A percentile compares a stretch with the other conserved stretches of the same genome.
phyloP scores from a whole-genome alignment of 2,329 filamentous ascomycete species.

The Calonectria ilicicola region DNA sequence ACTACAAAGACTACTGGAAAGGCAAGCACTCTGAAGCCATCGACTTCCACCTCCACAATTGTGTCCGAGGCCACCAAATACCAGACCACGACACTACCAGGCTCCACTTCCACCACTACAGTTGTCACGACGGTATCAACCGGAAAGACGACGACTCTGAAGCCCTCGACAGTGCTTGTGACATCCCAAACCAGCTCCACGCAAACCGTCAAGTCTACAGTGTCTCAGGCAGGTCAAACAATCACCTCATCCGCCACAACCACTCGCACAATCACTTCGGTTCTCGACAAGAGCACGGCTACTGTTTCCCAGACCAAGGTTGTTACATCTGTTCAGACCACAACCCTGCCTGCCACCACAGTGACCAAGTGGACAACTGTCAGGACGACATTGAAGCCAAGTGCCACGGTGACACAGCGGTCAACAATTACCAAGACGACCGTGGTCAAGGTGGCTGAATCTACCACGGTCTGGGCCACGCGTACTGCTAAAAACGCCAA shows the following conservation, averaged over 20 bases:
- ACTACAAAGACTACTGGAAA: slow-evolving; percentile 35
- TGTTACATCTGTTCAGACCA: slow-evolving; percentile 23
- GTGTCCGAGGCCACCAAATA: slow-evolving; percentile 7
- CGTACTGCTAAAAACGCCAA: slow-evolving; percentile 17
- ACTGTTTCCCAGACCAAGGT: slow-evolving; percentile 18
- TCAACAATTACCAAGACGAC: slow-evolving; percentile 30
- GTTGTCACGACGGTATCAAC: slow-evolving; percentile 24
- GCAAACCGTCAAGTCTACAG: slow-evolving; percentile 15
- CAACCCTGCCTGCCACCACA: slow-evolving; percentile 33
- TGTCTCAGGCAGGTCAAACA: slow-evolving; percentile 14
- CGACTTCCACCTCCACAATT: slow-evolving; percentile 23
- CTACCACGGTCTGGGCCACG: slow-evolving; percentile 9
- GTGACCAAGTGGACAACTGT: slow-evolving; percentile 38
- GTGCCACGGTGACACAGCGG: slow-evolving; percentile 26
- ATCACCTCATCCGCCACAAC: slow-evolving; percentile 7
- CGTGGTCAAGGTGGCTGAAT: slow-evolving; percentile 18
- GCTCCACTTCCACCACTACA: slow-evolving; percentile 31
- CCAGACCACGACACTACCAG: slow-evolving; percentile 25
- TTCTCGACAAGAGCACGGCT: slow-evolving; percentile 20
- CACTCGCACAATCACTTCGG: slow-evolving; percentile 23
- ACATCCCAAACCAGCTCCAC: slow-evolving; percentile 31
- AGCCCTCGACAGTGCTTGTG: slow-evolving; percentile 30
- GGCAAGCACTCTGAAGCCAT: slow-evolving; percentile 36
- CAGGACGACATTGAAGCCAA: slow-evolving; percentile 39
- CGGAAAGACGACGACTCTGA: slow-evolving; percentile 39